Base-by-base conservation (phyloP, 257 asterid species). In the Plantago elongata region DNA sequence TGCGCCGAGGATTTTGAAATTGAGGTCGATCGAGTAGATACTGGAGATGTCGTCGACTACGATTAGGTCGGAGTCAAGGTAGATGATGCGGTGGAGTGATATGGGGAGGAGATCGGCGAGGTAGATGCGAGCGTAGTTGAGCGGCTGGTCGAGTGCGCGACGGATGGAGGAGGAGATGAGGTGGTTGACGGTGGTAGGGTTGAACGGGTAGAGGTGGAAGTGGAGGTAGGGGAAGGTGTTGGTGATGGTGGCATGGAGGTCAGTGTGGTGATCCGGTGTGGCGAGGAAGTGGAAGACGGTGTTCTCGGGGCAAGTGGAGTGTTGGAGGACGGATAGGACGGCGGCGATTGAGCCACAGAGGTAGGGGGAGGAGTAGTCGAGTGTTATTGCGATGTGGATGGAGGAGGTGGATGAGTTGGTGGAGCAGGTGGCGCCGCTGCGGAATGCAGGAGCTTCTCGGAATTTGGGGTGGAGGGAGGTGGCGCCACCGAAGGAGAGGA, bases 81-180 rank as follows among this genome's bases (percentile, higher is more conserved):
- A 89, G 50, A 89, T 84, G 3, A 84, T 70, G 65, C 97, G 87
- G 60, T 71, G 55, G 45, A 87, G 78, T 55, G 84, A 1, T 54
- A 69, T 0, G 5, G 97, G 87, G 30, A 87, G 82, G 73, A 90
- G 86, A 50, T 81, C 85, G 29, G 95, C 88, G 38, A 90, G 85
- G 89, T 87, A 87, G 66, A 85, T 90, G 46, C 97, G 87, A 18
- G 97, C 96, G 77, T 90, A 90, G 67, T 90, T 90, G 44, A 90
- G 74, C 0, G 9, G 96, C n/a, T n/a, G n/a, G n/a, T n/a, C n/a
- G n/a, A n/a, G n/a, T n/a, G n/a, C n/a, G n/a, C n/a, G n/a, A n/a
- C n/a, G n/a, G n/a, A n/a, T n/a, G n/a, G n/a, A n/a, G n/a, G n/a
- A n/a, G n/a, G n/a, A n/a, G n/a, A n/a, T n/a, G n/a, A n/a, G n/a